These are phyloP conservation scores for Vigna radiata DNA, from an alignment of 306 rosid species.

Conservation along the genomic window DNA sequence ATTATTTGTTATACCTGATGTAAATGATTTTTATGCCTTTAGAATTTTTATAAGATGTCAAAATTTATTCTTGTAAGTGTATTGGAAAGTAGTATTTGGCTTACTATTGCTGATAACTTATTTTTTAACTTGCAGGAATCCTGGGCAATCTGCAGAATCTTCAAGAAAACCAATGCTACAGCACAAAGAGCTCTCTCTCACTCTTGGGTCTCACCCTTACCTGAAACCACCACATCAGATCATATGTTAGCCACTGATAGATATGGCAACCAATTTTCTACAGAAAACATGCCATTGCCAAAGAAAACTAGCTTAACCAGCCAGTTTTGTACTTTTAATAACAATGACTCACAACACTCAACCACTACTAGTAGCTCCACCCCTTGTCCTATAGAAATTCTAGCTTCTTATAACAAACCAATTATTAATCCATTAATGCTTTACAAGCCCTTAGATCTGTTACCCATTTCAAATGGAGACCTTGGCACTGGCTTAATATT, in stretches of 20 bases:
- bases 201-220: slow-evolving; percentile 69
- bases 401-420: slow-evolving; percentile 55
- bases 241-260: slow-evolving; percentile 45
- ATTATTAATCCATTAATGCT: slow-evolving; percentile 42
- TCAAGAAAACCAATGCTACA: slow-evolving; percentile 82
- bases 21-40: too few species aligned
- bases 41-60: too few species aligned
- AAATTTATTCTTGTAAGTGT: too few species aligned
- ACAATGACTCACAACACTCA: slow-evolving; percentile 48
- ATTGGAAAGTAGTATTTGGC: background rate
- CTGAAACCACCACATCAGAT: slow-evolving; percentile 55
- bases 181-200: slow-evolving; percentile 81
- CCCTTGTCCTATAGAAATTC: slow-evolving; percentile 50
- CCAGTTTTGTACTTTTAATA: slow-evolving; percentile 49
- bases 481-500: slow-evolving; percentile 44
- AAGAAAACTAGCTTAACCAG: slow-evolving; percentile 46
- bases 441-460: slow-evolving; percentile 52
- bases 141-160: slow-evolving; percentile 98
- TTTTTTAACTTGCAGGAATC: slow-evolving; percentile 68
- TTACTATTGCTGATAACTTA: background rate
- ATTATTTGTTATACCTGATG: too few species aligned
- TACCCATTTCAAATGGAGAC: slow-evolving; percentile 56
- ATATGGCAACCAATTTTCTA: slow-evolving; percentile 49
- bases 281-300: slow-evolving; percentile 48
- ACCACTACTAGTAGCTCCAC: slow-evolving; percentile 1